Evolutionary conservation across 2,329 filamentous ascomycete genomes (phyloP).

Genomic region (Fusarium haematococcum): DNA sequence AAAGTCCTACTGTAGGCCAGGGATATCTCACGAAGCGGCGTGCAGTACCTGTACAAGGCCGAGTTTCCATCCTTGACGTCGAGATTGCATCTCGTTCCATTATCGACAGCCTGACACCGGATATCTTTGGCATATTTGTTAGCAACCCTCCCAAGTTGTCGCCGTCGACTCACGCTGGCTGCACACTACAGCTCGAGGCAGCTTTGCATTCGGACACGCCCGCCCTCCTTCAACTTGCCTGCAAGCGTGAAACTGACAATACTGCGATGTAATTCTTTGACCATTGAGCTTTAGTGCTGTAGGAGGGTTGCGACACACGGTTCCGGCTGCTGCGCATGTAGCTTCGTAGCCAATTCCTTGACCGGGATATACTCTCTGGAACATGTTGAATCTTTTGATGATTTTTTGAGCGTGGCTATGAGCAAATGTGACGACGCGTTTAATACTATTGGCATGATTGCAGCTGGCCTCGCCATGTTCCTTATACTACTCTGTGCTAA

Average conservation of each 20-base stretch:
- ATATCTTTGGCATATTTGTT: constrained; percentile 23
- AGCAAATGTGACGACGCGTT: too few species aligned
- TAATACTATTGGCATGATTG: neutral
- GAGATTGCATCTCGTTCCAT: constrained; percentile 37
- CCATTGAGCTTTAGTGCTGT: constrained; percentile 27
- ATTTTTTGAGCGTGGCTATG: neutral
- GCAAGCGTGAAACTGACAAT: constrained; percentile 44
- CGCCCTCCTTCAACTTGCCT: constrained; percentile 37
- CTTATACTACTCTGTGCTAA: neutral
- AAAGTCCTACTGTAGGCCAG: too few species aligned
- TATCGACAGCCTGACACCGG: constrained; percentile 38
- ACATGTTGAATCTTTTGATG: constrained; percentile 7
- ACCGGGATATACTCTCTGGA: neutral
- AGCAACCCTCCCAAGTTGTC: neutral
- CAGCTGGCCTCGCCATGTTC: neutral
- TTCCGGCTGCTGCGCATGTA: constrained; percentile 39
- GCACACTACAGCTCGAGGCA: constrained; percentile 38
- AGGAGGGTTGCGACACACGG: constrained; percentile 34
- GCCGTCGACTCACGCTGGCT: constrained; percentile 38
- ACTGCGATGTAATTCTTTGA: constrained; percentile 29
- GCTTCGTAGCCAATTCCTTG: neutral
- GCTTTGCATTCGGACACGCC: constrained; percentile 37
- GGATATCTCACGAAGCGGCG: constrained; percentile 39
- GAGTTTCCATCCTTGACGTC: constrained; percentile 37
- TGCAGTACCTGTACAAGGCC: constrained; percentile 36